Base-by-base conservation (phyloP, 257 asterid genomes). In the Nyctanthes arbortristis region DNA sequence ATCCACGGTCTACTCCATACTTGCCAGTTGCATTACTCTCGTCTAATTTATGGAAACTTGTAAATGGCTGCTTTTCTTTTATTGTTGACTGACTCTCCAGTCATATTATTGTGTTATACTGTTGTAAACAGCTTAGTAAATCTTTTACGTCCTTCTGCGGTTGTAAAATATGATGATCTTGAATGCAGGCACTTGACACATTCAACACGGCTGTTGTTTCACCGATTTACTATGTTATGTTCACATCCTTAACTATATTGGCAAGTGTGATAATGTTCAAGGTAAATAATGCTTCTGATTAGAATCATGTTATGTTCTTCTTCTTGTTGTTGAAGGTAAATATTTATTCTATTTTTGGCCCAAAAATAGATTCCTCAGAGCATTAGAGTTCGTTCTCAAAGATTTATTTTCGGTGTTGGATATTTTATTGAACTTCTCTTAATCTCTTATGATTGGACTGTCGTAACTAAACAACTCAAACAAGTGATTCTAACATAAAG, bases 191-290 rank as follows among this genome's bases (percentile, higher is more conserved):
- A 54, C 77, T 73, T 34, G 77, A 73, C 64, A 65, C 77, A 65
- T 73, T 73, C 58, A 61, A 70, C 69, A 60, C 75, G 5, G 67
- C 75, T 4, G 75, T 70, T 31, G 75, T 70, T 27, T 65, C 77
- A 36, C 77, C 77, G 13, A 64, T 73, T 55, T 73, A 65, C 62
- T 73, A 57, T 37, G 77, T 66, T 28, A 65, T 73, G 77, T 73
- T 73, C 68, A 73, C 77, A 31, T 56, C 72, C 62, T 65, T 73
- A 49, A 73, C 77, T 28, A 65, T 65, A 28, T 36, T 73, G 58
- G 77, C 77, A 25, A 73, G 77, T 57, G 77, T 73, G 20, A 73
- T 73, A 37, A 73, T 73, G 77, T 73, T 73, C 36, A 73, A 73
- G 77, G 67, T 73, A 56, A 58, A 29, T 24, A 11, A 2, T n/a